These are phyloP conservation scores for Diatrype stigma DNA, from an alignment of 2,329 filamentous ascomycete genomes.

Conservation along the genomic window DNA sequence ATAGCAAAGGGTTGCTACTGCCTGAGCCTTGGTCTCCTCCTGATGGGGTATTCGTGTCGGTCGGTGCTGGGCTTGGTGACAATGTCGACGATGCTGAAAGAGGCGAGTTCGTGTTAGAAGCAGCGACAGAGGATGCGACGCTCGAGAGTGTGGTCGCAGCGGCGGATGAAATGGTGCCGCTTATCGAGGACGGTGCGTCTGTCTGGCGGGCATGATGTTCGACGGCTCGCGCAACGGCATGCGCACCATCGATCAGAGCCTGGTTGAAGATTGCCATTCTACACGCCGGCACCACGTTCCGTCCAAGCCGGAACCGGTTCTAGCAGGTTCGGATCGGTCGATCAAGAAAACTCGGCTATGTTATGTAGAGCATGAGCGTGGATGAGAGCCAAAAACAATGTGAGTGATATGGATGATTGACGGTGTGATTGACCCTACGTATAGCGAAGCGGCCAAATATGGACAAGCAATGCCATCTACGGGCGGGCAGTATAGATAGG, in stretches of 20 bases:
- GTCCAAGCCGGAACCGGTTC: slow-evolving; percentile 1
- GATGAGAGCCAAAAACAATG: background rate
- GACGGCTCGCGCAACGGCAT: slow-evolving; percentile 33
- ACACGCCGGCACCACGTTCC: slow-evolving; percentile 4
- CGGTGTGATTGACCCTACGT: background rate
- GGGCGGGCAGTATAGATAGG: too few relatives aligned
- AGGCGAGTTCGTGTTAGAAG: background rate
- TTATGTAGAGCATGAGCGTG: background rate
- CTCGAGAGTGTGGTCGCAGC: slow-evolving; percentile 1
- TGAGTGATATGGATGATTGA: background rate
- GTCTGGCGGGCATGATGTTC: slow-evolving; percentile 22
- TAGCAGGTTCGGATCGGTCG: background rate
- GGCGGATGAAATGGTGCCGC: slow-evolving; percentile 5
- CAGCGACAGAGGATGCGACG: background rate
- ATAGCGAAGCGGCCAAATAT: slow-evolving; percentile 10
- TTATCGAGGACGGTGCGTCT: background rate
- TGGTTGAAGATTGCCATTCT: slow-evolving; percentile 35
- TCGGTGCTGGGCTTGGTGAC: slow-evolving; percentile 10
- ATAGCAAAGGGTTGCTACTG: slow-evolving; percentile 72
- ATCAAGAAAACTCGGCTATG: background rate
- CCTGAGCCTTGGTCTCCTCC: slow-evolving; percentile 33
- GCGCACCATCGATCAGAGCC: slow-evolving; percentile 31
- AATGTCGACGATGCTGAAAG: slow-evolving; percentile 7
- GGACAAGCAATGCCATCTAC: slow-evolving; percentile 16
- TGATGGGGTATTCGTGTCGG: slow-evolving; percentile 16